Evolutionary conservation across 495 filamentous ascomycete species (phyloP), one percentile per base, ranked within the genome.

Genomic region (Chaetomidium leptoderma): DNA sequence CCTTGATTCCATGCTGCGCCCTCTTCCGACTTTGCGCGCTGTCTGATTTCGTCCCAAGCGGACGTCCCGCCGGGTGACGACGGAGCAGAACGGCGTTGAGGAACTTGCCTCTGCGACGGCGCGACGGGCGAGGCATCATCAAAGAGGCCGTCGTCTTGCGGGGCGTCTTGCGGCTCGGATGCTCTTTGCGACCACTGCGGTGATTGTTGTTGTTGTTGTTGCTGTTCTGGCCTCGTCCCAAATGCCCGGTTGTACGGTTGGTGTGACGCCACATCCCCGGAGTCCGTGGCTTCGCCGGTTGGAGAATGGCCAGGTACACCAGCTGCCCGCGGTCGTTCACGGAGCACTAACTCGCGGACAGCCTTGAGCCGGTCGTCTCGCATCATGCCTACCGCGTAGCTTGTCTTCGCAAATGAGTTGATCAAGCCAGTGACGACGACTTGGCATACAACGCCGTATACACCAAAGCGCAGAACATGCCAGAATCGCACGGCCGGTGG

Each of bases 61-160:
- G 74, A 74, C 7, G 62, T 63, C 8, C 59, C 30, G 23, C 61
- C 39, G 36, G 43, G 29, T 10, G 53, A 0, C 6, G 40, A n/a
- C 7, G 49, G 42, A 16, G 55, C 19, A n/a, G 43, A 16, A 6
- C 8, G 5, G 17, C 14, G 14, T 24, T 27, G 49, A 23, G 53
- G 53, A 6, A 11, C 23, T 6, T 56, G 35, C 7, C 50, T 37
- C 51, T 69, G 16, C 1, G 71, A 43, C 6, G 59, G 61, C 2
- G 73, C 61, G 7, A 75, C 65, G 30, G 74, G 75, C 13, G 75
- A 76, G 29, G 70, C 74, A 32, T 75, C 73, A 32, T 72, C 73
- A 27, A 71, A 72, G 6, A 72, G 58, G 55, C 72, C 70, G 43
- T 72, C 66, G 32, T 68, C 59, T 6, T 50, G 49, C 3, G 29